These are phyloP conservation scores for Penicillium occitanis DNA, from an alignment of 2,329 filamentous ascomycete genomes.

Conservation along the genomic window DNA sequence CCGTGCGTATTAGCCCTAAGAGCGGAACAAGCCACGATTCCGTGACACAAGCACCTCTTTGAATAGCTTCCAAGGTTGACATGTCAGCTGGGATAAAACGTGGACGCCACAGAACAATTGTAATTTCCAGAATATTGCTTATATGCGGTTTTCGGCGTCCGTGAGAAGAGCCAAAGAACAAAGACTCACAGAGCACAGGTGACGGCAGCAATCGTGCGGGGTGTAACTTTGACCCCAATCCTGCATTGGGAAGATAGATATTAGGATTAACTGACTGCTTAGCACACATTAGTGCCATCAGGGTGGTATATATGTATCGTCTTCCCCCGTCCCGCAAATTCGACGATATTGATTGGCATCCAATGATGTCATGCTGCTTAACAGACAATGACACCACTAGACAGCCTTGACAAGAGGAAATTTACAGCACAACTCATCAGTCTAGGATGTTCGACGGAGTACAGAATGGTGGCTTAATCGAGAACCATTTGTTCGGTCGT, in stretches of 20 bases:
- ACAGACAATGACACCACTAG: neutral
- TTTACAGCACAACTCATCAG: neutral
- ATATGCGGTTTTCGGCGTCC: neutral
- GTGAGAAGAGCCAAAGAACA: neutral
- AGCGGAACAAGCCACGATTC: neutral
- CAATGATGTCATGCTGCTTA: neutral
- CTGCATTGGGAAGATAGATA: neutral
- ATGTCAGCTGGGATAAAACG: no score
- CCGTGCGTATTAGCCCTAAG: constrained; percentile 6
- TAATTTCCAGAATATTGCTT: neutral
- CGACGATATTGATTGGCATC: neutral
- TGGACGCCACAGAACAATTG: neutral
- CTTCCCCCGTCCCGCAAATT: neutral
- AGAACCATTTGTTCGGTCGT: neutral
- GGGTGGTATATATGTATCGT: neutral
- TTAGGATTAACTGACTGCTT: neutral
- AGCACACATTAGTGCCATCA: neutral
- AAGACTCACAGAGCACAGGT: neutral
- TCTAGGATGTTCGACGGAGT: neutral
- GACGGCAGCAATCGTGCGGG: neutral
- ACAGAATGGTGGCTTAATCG: neutral
- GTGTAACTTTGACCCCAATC: neutral
- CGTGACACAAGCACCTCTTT: neutral
- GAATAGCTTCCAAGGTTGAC: neutral
- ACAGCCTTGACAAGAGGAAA: neutral